phyloP scores from a whole-genome alignment of 1,284 basidiomycete genomes.

The Sutorius eximius region DNA sequence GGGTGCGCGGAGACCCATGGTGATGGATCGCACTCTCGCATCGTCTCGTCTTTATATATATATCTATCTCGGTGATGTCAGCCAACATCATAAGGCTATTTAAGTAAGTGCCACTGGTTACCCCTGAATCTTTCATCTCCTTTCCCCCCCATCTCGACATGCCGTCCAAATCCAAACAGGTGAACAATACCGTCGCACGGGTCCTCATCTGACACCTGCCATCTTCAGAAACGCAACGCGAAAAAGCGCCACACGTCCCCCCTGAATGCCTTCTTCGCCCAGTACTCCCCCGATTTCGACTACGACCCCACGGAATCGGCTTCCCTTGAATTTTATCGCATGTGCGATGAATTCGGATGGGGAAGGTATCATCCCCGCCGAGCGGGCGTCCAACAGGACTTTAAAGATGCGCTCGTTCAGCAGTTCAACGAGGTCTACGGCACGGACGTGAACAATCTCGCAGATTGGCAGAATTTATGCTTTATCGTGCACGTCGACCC shows the following conservation, averaged over 20 bases:
- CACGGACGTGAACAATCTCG: slow-evolving; percentile 3
- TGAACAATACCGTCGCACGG: not conserved
- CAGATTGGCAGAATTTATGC: slow-evolving; percentile 14
- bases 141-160: not conserved
- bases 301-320: slow-evolving; percentile 18
- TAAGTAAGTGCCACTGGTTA: too few species aligned
- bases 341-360: slow-evolving; percentile 16
- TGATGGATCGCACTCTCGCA: not conserved
- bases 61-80: not conserved
- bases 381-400: not conserved
- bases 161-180: not conserved
- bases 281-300: slow-evolving; percentile 4
- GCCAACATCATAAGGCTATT: not conserved
- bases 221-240: not conserved
- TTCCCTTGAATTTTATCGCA: slow-evolving; percentile 23
- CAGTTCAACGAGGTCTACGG: slow-evolving; percentile 23
- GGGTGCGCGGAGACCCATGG: slow-evolving; percentile 68
- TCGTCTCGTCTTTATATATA: not conserved
- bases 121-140: not conserved
- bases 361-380: not conserved
- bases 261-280: slow-evolving; percentile 5
- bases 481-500: slow-evolving; percentile 7
- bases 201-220: not conserved
- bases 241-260: not conserved
- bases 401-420: slow-evolving; percentile 15